Evolutionary conservation across 345 rosid genomes (phyloP), one percentile per base, ranked within the genome.

Genomic region (Melastoma malabathricum): DNA sequence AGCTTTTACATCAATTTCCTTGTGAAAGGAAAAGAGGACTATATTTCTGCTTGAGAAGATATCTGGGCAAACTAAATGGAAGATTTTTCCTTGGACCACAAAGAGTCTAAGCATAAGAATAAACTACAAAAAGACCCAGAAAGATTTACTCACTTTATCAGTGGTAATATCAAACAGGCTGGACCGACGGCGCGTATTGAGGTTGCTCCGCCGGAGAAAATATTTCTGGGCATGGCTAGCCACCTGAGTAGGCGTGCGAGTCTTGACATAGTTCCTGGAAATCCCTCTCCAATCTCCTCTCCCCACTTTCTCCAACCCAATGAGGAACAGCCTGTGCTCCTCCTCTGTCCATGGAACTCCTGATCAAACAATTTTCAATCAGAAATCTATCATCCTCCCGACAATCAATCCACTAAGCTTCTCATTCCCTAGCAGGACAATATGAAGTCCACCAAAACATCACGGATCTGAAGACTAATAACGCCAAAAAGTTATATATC

Each of bases 171-270:
- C 94, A 49, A 86, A 89, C 44, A 90, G 88, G 64, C 94, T 89
- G 48, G 96, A 83, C 56, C 94, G 78, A 65, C 98, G 77, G 17
- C 98, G 94, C 50, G 96, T 94, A 47, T 86, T 86, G 61, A 82
- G 77, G 65, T 80, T 90, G 58, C 60, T 73, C 7, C 84, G 79
- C 20, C 96, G 83, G 54, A 86, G 85, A 44, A 83, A 90, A 60
- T 86, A 84, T 47, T 90, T 90, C 76, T 90, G 98, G 59, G 98
- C 98, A 31, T 90, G 98, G 55, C 98, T 90, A 4, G 98, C 98
- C 13, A 90, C 98, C 72, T 86, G 98, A 0, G 98, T 86, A 3
- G 98, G 92, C 1, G 94, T 90, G 41, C 98, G 72, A 45, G 75
- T 76, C 72, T 83, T 86, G 13, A 90, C 98, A 57, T 79, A 90